These are phyloP conservation scores for Gossypium schwendimanii DNA, from an alignment of 441 rosid genomes.

Conservation along the genomic window DNA sequence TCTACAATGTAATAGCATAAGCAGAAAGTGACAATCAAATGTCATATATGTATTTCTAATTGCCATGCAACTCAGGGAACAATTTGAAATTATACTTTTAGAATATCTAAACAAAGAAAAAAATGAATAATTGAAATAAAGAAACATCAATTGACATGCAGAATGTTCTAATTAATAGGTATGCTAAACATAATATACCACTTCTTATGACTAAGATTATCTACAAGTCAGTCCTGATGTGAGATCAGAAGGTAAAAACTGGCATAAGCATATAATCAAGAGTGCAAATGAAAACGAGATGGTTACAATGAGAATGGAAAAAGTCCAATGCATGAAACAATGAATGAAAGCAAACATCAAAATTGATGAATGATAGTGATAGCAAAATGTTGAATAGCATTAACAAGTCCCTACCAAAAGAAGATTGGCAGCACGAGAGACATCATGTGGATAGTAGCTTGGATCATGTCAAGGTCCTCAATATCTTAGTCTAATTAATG, in stretches of 20 bases:
- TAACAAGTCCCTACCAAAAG: constrained; percentile 50
- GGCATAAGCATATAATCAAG: neutral
- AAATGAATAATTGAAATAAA: neutral
- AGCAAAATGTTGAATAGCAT: neutral
- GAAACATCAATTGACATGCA: neutral
- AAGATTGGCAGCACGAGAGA: constrained; percentile 73
- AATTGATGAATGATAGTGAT: neutral
- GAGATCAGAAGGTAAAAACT: neutral
- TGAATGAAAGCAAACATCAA: neutral
- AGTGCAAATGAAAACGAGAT: constrained; percentile 2
- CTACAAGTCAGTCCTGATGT: neutral
- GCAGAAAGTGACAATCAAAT: neutral
- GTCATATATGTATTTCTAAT: neutral
- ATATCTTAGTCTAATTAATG: constrained; percentile 4
- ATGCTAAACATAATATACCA: neutral
- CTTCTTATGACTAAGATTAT: neutral
- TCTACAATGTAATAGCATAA: neutral
- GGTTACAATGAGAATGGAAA: neutral
- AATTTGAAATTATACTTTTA: neutral
- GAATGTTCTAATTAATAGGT: neutral
- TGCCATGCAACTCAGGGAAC: neutral
- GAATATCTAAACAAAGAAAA: neutral
- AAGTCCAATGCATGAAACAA: neutral
- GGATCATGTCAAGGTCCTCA: constrained; percentile 41
- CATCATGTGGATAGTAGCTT: constrained; percentile 87